Conservation (phyloP, 129 eudicot genomes). For the Saposhnikovia divaricata region DNA sequence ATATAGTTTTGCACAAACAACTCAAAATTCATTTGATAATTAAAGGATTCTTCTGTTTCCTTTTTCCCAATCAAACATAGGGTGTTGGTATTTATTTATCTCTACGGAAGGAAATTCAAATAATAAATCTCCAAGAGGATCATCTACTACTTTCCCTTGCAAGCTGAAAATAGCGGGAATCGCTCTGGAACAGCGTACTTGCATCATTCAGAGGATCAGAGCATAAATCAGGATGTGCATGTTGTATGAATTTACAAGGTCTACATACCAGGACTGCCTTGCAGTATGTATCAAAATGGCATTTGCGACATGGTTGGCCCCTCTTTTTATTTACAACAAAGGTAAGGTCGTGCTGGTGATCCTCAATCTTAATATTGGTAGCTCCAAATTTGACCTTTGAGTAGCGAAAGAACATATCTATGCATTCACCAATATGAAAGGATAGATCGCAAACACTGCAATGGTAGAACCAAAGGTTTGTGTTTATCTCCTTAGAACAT, state of each 20-base stretch:
- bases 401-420: not conserved
- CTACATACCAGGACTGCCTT: not conserved
- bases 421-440: not conserved
- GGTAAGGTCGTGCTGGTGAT: not conserved
- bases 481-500: not conserved
- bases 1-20: no score
- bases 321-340: not conserved
- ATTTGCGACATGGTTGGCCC: not conserved
- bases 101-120: no score
- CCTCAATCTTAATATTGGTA: slow-evolving; percentile 1
- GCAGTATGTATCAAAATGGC: not conserved
- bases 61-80: no score
- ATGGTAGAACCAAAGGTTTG: not conserved
- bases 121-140: no score
- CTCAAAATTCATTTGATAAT: no score
- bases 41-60: no score
- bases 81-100: no score
- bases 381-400: not conserved
- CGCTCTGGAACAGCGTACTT: no score
- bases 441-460: not conserved
- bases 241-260: not conserved
- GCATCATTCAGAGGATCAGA: no score
- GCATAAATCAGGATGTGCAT: no score
- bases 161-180: no score
- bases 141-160: no score